Evolutionary conservation across 2,329 filamentous ascomycete species (phyloP), one percentile per base, ranked within the genome.

Genomic region (Pseudogymnoascus sp.): DNA sequence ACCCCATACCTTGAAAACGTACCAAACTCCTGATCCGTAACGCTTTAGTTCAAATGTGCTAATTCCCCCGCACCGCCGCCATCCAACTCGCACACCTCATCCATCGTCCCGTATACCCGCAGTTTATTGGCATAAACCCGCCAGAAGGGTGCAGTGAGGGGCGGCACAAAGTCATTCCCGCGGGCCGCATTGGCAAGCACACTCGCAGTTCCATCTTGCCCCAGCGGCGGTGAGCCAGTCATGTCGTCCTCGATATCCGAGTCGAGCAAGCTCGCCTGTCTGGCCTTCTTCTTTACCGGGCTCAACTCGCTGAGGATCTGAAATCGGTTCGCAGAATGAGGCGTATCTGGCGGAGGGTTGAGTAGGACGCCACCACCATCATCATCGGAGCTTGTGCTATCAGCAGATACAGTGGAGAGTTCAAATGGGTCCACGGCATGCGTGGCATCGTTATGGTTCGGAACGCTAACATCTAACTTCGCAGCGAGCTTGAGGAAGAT

Each of bases 401-500:
- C 45, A 30, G 8, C 25, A 6, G 25, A 52, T 6, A 25, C 45
- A 19, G 25, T 14, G 25, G 25, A 52, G 5, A 11, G 25, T 7
- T 16, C 25, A 16, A 52, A 19, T 1, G 45, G 14, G n/a, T 19
- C 45, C n/a, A 33, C 25, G 11, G 25, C 8, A 30, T 52, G n/a
- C 25, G 14, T 52, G 14, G n/a, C 22, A 25, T 11, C 11, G 8
- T 9, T 28, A 11, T 14, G 23, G 23, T 28, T 49, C 6, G 8
- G 25, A 11, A 61, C 49, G 38, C 69, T 63, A 42, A 60, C 58
- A 60, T 68, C 66, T 12, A 69, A 60, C 16, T 70, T 67, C 1
- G 67, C 63, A 3, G 67, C 63, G 9, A 74, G 63, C 60, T 75
- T 76, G 59, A 75, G 63, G 52, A 79, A 76, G 1, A 79, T 69